Evolutionary conservation across 2,329 filamentous ascomycete species (phyloP), one percentile per base, ranked within the genome.

Genomic region (Lasiodiplodia gonubiensis): DNA sequence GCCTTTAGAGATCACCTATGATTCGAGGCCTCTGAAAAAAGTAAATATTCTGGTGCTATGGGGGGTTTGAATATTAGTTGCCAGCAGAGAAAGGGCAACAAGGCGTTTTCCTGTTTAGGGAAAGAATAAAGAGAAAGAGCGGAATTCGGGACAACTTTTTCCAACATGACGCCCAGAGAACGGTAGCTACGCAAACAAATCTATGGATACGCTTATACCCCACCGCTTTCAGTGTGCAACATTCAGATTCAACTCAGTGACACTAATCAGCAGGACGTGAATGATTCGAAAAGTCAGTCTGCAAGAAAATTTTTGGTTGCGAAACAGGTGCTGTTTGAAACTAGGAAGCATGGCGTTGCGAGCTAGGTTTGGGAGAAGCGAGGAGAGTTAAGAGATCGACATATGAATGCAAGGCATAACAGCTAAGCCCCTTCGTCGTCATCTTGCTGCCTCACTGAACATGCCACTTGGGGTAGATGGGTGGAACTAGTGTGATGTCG

Each of bases 181-280:
- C 59, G 59, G 59, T 63, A 63, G 59, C 46, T 52, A 63, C 59
- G 59, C 59, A 63, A 33, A 46, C 49, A 51, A 49, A 63, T 63
- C 59, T 63, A 63, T 63, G 59, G 59, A 63, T 63, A 63, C 59
- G 59, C 59, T 48, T 63, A 63, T 63, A 52, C 42, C 59, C 59
- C 46, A n/a, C 46, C 18, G 10, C 12, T 27, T 7, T 52, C 8
- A 52, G 25, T 23, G 7, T 25, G 11, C 18, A 33, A 18, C 25
- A 14, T 42, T 18, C 7, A 16, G 7, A 10, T 8, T 46, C 5
- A 18, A 46, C 42, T 21, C 42, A 8, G n/a, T 46, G 42, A 10
- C n/a, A n/a, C 2, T 39, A 10, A 21, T 21, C 30, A 33, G 30
- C 30, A 33, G 21, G n/a, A 46, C 1, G n/a, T 21, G 42, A 21